phyloP scores from a whole-genome alignment of 169 alveolate species.

The Perkinsus marinus region DNA sequence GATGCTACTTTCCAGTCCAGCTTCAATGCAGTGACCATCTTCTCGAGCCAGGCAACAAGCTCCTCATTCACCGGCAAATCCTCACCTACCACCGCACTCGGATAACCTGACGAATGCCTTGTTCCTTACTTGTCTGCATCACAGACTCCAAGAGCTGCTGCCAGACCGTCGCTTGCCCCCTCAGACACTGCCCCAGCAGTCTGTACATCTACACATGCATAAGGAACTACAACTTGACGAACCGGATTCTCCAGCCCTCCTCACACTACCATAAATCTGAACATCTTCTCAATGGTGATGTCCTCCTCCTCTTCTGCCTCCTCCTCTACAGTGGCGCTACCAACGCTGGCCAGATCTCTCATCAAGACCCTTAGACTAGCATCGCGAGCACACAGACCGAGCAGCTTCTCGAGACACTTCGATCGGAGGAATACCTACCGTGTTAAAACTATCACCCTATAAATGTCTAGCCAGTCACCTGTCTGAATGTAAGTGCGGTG shows the following conservation, averaged over 20 bases:
- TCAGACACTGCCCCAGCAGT: not conserved
- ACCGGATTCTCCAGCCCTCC: not conserved
- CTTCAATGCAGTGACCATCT: not conserved
- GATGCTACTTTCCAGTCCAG: not conserved
- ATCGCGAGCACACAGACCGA: not conserved
- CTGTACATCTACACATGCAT: not conserved
- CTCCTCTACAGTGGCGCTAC: not conserved
- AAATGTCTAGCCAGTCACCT: not conserved
- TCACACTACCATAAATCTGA: not conserved
- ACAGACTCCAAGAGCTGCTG: not conserved
- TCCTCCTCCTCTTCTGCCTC: not conserved
- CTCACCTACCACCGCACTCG: not conserved
- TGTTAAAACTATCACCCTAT: too few species aligned
- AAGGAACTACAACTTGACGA: too few species aligned
- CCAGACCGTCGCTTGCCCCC: not conserved
- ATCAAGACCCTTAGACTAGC: not conserved
- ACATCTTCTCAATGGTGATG: not conserved
- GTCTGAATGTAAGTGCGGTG: not conserved
- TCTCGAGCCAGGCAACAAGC: not conserved
- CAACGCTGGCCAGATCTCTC: not conserved
- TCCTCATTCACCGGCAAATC: not conserved
- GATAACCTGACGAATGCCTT: not conserved
- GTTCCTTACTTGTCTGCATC: not conserved
- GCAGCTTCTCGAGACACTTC: not conserved
- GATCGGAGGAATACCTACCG: not conserved